phyloP scores from a whole-genome alignment of 108 stramenopile species.

The Cyclotella choctawhatcheeana region DNA sequence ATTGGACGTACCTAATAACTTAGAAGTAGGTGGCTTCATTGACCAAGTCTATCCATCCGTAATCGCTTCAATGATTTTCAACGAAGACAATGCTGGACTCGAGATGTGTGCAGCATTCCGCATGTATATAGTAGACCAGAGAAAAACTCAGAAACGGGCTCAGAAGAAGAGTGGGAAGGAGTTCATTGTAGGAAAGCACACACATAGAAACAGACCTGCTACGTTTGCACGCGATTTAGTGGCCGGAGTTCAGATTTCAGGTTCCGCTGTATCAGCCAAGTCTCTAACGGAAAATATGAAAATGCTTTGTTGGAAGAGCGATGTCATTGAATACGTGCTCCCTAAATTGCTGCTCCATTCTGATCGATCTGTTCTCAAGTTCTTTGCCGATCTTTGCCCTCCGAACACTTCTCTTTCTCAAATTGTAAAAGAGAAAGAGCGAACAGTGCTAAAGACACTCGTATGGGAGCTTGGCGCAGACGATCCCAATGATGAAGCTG shows the following conservation, averaged over 20 bases:
- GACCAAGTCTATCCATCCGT: constrained; percentile 31
- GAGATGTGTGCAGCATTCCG: constrained; percentile 57
- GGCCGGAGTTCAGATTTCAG: constrained; percentile 28
- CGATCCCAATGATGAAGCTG: constrained; percentile 35
- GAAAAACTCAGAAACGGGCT: constrained; percentile 27
- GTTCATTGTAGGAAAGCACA: constrained; percentile 30
- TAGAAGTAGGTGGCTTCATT: constrained; percentile 40
- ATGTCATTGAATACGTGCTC: constrained; percentile 61
- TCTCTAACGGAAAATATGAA: constrained; percentile 60
- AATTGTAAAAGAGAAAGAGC: constrained; percentile 48
- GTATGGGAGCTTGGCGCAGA: constrained; percentile 70
- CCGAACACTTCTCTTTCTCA: constrained; percentile 45
- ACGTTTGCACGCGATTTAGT: constrained; percentile 35
- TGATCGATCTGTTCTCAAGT: constrained; percentile 53
- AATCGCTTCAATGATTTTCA: constrained; percentile 35
- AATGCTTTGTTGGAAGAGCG: constrained; percentile 54
- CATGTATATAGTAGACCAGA: constrained; percentile 42
- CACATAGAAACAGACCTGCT: constrained; percentile 12
- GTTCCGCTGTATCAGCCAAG: constrained; percentile 33
- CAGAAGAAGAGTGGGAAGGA: constrained; percentile 36
- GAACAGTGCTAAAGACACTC: constrained; percentile 61
- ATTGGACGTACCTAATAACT: constrained; percentile 26
- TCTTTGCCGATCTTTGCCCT: constrained; percentile 61
- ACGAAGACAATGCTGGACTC: constrained; percentile 48
- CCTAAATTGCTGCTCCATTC: constrained; percentile 60